A percentile compares a stretch with the other conserved stretches of the same genome.
Evolutionary conservation across 2,329 filamentous ascomycete species (phyloP).

Genomic region (Arthrobotrys entomopaga): DNA sequence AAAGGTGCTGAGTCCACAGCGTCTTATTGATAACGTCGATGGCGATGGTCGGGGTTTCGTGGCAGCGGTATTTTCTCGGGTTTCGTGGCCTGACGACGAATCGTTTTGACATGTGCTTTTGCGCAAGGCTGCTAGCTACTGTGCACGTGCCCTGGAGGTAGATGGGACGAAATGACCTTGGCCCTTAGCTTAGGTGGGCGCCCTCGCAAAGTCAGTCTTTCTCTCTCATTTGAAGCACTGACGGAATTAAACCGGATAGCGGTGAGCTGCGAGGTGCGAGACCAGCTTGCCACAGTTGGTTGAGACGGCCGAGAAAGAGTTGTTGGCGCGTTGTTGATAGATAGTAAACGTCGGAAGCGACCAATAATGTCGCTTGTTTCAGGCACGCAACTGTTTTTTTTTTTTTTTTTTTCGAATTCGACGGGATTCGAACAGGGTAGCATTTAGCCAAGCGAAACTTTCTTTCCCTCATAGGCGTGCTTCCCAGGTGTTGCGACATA

Average conservation of each 20-base stretch:
- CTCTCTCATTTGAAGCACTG: no score
- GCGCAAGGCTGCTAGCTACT: neutral
- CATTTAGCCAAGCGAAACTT: no score
- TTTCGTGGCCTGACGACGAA: conserved; percentile 18
- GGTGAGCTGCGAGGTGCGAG: no score
- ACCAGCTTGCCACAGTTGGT: no score
- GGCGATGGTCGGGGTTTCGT: no score
- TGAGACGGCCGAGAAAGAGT: no score
- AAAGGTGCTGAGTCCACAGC: neutral
- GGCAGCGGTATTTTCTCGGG: no score
- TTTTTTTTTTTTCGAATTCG: neutral
- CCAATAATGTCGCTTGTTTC: conserved; percentile 33
- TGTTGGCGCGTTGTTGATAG: neutral
- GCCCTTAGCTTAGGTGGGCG: neutral
- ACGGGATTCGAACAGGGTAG: no score
- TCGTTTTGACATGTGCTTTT: conserved; percentile 47
- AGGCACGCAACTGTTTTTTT: conserved; percentile 22
- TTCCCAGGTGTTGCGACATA: no score
- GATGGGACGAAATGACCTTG: conserved; percentile 34
- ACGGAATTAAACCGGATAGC: no score
- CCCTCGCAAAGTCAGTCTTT: neutral
- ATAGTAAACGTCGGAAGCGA: neutral
- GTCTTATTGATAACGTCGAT: conserved; percentile 29
- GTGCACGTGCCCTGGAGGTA: conserved; percentile 2
- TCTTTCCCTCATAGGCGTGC: no score